phyloP scores from a whole-genome alignment of 352 stramenopile genomes.

The Globisporangium perplexum region DNA sequence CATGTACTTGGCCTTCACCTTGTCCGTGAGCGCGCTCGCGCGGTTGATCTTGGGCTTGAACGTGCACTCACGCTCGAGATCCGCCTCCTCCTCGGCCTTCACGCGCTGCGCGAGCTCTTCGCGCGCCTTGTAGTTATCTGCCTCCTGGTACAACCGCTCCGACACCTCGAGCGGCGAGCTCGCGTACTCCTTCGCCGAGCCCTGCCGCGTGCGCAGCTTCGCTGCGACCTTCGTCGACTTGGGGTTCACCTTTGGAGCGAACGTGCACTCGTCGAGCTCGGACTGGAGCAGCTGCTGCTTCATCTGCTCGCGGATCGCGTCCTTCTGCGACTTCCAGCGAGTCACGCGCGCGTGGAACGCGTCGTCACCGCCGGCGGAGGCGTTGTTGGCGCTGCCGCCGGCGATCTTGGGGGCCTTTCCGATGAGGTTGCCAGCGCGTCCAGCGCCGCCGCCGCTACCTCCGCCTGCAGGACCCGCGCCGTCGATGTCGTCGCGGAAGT shows the following conservation, averaged over 20 bases:
- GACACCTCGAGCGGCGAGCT: conserved; percentile 36
- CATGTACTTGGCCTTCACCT: conserved; percentile 79
- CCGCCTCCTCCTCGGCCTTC: conserved; percentile 66
- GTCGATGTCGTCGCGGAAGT: conserved; percentile 36
- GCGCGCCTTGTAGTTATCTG: conserved; percentile 65
- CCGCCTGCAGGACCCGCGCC: conserved; percentile 2
- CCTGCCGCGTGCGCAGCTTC: conserved; percentile 44
- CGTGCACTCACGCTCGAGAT: conserved; percentile 67
- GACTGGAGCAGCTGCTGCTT: conserved; percentile 73
- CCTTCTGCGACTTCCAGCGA: conserved; percentile 75
- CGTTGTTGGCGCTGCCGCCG: conserved; percentile 15
- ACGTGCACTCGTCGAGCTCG: conserved; percentile 76
- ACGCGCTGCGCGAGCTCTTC: conserved; percentile 58
- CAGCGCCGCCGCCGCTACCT: background rate
- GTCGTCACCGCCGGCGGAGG: conserved; percentile 19
- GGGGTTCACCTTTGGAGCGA: conserved; percentile 64
- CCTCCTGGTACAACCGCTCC: conserved; percentile 72
- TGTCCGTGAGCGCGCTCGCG: conserved; percentile 28
- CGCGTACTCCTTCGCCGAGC: conserved; percentile 12
- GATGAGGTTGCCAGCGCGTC: conserved; percentile 5
- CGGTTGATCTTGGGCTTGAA: conserved; percentile 67
- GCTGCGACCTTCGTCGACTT: conserved; percentile 69
- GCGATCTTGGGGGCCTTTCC: conserved; percentile 6
- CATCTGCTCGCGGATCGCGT: conserved; percentile 68
- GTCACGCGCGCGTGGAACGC: conserved; percentile 71